Percentiles rank a stretch among this genome's conserved stretches.
These are phyloP conservation scores for Tuber magnatum DNA, from an alignment of 495 filamentous ascomycete species.

Conservation along the genomic window DNA sequence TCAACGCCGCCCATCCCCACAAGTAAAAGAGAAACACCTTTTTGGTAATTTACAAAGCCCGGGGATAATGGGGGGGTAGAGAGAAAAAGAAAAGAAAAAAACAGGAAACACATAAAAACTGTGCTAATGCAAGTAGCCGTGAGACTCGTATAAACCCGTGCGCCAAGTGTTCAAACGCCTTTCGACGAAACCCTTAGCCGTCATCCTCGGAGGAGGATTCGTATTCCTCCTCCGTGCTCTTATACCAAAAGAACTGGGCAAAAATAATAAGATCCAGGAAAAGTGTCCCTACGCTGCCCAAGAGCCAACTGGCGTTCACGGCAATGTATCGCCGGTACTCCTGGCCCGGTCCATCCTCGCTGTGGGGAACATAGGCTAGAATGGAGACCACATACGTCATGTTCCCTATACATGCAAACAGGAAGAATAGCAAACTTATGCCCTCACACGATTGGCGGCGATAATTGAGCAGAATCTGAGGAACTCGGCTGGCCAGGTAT, in stretches of 20 bases:
- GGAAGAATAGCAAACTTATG: constrained; percentile 84
- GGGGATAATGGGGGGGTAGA: background rate
- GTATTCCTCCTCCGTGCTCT: constrained; percentile 37
- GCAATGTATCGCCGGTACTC: constrained; percentile 73
- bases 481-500: constrained; percentile 80
- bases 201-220: constrained; percentile 27
- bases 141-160: background rate
- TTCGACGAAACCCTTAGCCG: background rate
- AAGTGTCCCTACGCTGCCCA: constrained; percentile 82
- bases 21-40: background rate
- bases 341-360: constrained; percentile 47
- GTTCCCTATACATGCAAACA: constrained; percentile 93
- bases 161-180: background rate
- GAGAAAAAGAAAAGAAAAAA: background rate
- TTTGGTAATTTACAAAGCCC: background rate
- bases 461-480: constrained; percentile 85
- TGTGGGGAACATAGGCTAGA: constrained; percentile 69
- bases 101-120: background rate
- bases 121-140: background rate
- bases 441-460: constrained; percentile 84
- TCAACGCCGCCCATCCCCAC: background rate
- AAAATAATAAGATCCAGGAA: constrained; percentile 79
- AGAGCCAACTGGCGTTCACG: constrained; percentile 81
- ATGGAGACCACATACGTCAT: constrained; percentile 89
- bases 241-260: constrained; percentile 83